Evolutionary conservation across 768 basidiomycete genomes (phyloP), one percentile per base, ranked within the genome.

Genomic region (Strobilomyces echinocephalus): DNA sequence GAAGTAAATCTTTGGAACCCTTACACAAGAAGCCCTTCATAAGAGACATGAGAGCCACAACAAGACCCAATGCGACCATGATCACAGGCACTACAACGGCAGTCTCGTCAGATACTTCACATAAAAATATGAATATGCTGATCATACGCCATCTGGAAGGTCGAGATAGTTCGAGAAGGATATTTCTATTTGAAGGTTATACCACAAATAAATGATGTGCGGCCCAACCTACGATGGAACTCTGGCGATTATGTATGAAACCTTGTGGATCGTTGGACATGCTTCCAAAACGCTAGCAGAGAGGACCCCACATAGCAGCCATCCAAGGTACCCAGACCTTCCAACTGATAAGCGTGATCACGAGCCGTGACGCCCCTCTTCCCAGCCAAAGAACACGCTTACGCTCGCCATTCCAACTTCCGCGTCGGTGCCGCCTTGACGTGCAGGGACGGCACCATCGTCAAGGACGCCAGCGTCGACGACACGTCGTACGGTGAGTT

Each of bases 401-500:
- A 97, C 69, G 78, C 75, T 36, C 89, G 83, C 0, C 94, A 97
- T 72, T 93, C 92, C 16, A 85, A 90, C 41, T 97, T 97, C 67
- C 82, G 87, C 16, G 95, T 97, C 34, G 94, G 95, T 0, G 94
- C 93, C 0, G 89, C 91, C 1, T 72, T 97, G 11, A 72, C 97
- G 24, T 73, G 83, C 3, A 62, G 78, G 1, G 80, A 87, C 43
- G 91, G 89, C 1, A 67, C 73, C 10, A 82, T 95, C 36, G 79
- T 94, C 53, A 87, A 82, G 56, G 93, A 95, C 12, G 83, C 87
- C 20, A 97, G 95, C 66, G 78, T 97, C 53, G 95, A 98, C 73
- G 97, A 95, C 61, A 91, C 91, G 0, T 90, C 91, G 0, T 92
- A 92, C 63, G 91, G 94, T 91, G 53, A 14, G 74, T 24, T 35